Conservation (phyloP, 106 monocot genomes). For the Hemerocallis citrina region DNA sequence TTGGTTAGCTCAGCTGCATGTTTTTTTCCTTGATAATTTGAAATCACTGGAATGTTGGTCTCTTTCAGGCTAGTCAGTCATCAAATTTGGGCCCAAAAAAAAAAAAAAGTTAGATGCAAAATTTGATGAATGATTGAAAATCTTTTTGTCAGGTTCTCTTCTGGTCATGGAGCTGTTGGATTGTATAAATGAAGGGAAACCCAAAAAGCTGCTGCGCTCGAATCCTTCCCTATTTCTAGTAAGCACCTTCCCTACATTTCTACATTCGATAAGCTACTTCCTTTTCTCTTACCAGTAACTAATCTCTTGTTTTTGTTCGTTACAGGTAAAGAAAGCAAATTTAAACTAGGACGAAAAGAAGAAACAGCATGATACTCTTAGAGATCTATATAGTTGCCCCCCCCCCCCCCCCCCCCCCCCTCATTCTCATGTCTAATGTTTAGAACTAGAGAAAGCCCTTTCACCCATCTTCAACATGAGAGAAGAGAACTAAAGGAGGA, state of each 20-base stretch:
- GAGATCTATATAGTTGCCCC: background rate
- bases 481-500: too few species aligned
- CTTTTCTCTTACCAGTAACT: background rate
- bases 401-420: background rate
- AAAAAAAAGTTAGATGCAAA: too few species aligned
- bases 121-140: background rate
- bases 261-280: background rate
- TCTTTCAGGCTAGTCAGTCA: too few species aligned
- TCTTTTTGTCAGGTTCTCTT: background rate
- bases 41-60: too few species aligned
- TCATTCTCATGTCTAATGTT: background rate
- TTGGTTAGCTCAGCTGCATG: too few species aligned
- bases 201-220: background rate
- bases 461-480: too few species aligned
- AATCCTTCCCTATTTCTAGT: background rate
- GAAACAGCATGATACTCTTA: background rate
- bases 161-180: constrained; percentile 12
- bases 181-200: background rate
- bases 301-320: background rate
- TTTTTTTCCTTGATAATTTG: too few species aligned
- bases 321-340: background rate
- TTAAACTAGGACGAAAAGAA: constrained; percentile 1
- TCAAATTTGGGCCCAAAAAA: too few species aligned
- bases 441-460: background rate
- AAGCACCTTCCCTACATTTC: background rate